Percentiles rank a stretch among this genome's conserved stretches.
These are phyloP conservation scores for Fragilariopsis cylindrus DNA, from an alignment of 108 stramenopile species.

Conservation along the genomic window DNA sequence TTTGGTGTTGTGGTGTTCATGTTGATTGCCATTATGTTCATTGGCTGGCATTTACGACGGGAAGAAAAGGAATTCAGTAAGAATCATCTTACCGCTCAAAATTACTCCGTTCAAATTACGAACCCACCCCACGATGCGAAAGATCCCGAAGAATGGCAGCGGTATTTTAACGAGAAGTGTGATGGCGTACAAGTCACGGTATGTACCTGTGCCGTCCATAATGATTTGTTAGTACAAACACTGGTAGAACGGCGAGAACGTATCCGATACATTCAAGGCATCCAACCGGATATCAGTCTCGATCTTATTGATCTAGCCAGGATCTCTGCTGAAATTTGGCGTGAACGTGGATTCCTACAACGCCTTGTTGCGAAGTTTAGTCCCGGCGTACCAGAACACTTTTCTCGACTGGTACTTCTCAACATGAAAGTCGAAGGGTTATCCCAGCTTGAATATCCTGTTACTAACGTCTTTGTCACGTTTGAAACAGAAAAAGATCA, in stretches of 20 bases:
- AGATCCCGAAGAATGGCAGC: constrained; percentile 82
- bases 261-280: constrained; percentile 53
- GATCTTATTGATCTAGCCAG: constrained; percentile 57
- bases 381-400: constrained; percentile 53
- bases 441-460: constrained; percentile 70
- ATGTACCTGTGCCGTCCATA: constrained; percentile 81
- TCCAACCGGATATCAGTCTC: constrained; percentile 55
- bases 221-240: constrained; percentile 74
- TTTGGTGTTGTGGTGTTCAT: constrained; percentile 56
- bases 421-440: constrained; percentile 69
- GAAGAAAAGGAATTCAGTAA: constrained; percentile 73
- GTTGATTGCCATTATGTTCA: constrained; percentile 36
- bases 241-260: constrained; percentile 75
- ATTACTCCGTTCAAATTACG: constrained; percentile 81
- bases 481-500: constrained; percentile 86
- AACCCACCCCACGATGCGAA: constrained; percentile 84
- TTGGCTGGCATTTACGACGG: constrained; percentile 46
- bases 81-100: constrained; percentile 88
- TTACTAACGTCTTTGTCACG: constrained; percentile 79
- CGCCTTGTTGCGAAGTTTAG: constrained; percentile 41
- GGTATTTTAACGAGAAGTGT: constrained; percentile 67
- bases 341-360: constrained; percentile 46
- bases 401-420: constrained; percentile 41
- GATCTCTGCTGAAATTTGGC: constrained; percentile 55
- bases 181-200: constrained; percentile 66